Conservation (phyloP, 116 monocot genomes). For the Iris pallida region DNA sequence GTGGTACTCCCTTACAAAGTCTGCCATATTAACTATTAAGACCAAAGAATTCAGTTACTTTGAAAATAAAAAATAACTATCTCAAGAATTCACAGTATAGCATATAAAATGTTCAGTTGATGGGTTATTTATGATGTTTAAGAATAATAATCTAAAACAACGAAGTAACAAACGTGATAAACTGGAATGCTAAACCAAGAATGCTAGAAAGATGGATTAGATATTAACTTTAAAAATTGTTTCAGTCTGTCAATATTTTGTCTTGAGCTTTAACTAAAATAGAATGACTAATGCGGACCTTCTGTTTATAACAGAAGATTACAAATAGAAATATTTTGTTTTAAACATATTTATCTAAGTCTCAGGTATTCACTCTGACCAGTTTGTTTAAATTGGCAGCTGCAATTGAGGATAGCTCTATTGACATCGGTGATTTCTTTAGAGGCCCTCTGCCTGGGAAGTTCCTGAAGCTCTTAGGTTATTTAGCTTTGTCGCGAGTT, state of each 20-base stretch:
- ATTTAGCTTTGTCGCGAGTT: conserved; percentile 79
- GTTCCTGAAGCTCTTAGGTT: conserved; percentile 86
- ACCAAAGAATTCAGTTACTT: too few species aligned
- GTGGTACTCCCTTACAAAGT: too few species aligned
- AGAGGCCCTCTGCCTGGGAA: conserved; percentile 95
- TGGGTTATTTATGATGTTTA: too few species aligned
- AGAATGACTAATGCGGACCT: neutral
- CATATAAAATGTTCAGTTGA: too few species aligned
- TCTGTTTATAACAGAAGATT: neutral
- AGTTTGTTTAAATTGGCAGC: conserved; percentile 36
- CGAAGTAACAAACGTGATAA: too few species aligned
- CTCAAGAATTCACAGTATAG: too few species aligned
- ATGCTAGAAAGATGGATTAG: too few species aligned
- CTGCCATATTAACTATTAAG: too few species aligned
- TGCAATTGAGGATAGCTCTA: conserved; percentile 98
- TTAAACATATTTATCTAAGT: neutral
- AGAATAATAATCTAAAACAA: too few species aligned
- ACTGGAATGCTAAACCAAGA: too few species aligned
- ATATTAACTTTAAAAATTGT: too few species aligned
- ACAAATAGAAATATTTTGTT: neutral
- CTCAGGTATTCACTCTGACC: neutral
- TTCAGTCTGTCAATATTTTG: neutral
- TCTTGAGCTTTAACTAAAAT: neutral
- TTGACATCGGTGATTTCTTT: conserved; percentile 90
- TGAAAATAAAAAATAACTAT: too few species aligned